A percentile compares a stretch with the other conserved stretches of the same genome.
Evolutionary conservation across 805 yeast genomes (phyloP).

Genomic region (Ogataea zsoltii): DNA sequence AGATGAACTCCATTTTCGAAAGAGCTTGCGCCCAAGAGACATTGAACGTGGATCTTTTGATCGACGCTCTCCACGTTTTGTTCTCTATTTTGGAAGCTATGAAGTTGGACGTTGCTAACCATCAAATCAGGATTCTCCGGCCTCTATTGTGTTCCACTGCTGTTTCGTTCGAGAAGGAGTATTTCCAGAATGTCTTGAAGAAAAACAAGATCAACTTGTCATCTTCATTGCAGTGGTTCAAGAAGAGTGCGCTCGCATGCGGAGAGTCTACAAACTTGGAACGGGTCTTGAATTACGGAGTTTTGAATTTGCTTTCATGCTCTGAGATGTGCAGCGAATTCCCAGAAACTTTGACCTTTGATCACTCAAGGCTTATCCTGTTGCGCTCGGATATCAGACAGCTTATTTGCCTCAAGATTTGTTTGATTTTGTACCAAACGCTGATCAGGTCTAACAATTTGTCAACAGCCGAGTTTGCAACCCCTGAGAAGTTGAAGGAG

Average conservation of each 20-base stretch:
- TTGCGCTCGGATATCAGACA: constrained; percentile 86
- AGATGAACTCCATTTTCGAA: constrained; percentile 64
- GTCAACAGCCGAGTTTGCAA: constrained; percentile 35
- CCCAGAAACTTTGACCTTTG: constrained; percentile 82
- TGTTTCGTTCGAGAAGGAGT: constrained; percentile 84
- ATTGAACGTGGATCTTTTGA: constrained; percentile 44
- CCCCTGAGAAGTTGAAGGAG: constrained; percentile 41
- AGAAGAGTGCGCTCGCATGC: constrained; percentile 31
- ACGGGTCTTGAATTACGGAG: constrained; percentile 48
- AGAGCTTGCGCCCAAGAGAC: constrained; percentile 37
- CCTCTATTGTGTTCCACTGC: constrained; percentile 86
- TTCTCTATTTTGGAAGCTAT: constrained; percentile 88
- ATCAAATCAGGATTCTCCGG: constrained; percentile 82
- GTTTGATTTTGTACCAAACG: constrained; percentile 72
- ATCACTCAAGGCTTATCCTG: constrained; percentile 74
- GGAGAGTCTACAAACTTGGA: constrained; percentile 19
- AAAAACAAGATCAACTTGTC: constrained; percentile 60
- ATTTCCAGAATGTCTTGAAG: constrained; percentile 55
- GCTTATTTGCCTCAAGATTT: constrained; percentile 75
- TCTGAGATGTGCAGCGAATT: constrained; percentile 79
- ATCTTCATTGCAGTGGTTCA: constrained; percentile 69
- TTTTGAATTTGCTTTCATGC: constrained; percentile 68
- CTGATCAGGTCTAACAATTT: constrained; percentile 42
- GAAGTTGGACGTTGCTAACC: constrained; percentile 94
- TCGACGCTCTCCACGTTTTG: constrained; percentile 74